Evolutionary conservation across 176 grass and related monocot genomes (phyloP).

Genomic region (Eremochloa ophiuroides): DNA sequence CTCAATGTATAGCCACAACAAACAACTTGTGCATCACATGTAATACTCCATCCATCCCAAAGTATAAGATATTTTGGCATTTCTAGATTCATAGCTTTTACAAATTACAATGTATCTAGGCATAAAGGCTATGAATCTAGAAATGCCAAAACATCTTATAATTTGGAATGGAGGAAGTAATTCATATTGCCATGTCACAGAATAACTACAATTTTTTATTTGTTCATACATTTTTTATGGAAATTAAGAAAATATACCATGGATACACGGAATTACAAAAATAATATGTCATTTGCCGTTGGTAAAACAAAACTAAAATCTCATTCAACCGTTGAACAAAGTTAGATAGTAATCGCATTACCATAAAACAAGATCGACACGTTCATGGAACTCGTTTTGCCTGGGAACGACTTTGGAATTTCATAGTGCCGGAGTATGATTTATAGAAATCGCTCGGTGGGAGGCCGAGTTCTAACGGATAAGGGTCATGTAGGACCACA

Average conservation of each 20-base stretch:
- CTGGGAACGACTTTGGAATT: background rate
- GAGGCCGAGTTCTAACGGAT: background rate
- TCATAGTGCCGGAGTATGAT: background rate
- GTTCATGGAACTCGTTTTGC: background rate
- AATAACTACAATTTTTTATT: background rate
- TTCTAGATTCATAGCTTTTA: no score
- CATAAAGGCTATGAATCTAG: no score
- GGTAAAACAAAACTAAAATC: background rate
- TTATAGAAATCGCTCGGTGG: background rate
- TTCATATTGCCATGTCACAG: background rate
- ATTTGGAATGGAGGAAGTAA: no score
- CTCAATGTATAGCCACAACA: background rate
- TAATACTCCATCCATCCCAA: no score
- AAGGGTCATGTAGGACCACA: background rate
- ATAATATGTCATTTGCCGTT: background rate
- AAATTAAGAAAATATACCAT: background rate
- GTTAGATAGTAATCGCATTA: background rate
- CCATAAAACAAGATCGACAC: background rate
- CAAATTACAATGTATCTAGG: no score
- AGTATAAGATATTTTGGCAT: no score
- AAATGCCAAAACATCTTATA: no score
- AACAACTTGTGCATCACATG: background rate
- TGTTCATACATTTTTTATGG: background rate
- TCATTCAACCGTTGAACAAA: background rate
- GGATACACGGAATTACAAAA: background rate